Percentiles rank a stretch among this genome's conserved stretches.
Conservation (phyloP, 495 filamentous ascomycete species). For the Thozetella sp. region DNA sequence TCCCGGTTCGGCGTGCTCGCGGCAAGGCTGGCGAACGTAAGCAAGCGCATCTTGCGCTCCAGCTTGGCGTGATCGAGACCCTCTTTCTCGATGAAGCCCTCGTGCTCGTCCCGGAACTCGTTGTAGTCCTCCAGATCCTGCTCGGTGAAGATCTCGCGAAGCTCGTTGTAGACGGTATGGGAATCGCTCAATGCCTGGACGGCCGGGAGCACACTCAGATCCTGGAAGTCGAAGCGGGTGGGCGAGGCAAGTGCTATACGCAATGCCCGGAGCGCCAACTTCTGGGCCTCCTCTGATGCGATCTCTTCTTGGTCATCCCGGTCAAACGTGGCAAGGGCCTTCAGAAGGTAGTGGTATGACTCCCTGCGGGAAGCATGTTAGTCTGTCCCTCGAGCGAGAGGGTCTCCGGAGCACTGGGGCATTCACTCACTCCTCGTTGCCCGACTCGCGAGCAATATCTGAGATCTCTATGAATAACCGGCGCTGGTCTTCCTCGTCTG, state of each 20-base stretch:
- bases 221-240: constrained; percentile 89
- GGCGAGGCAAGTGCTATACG: constrained; percentile 77
- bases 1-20: constrained; percentile 79
- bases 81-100: constrained; percentile 76
- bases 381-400: not conserved
- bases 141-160: constrained; percentile 92
- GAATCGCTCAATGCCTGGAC: constrained; percentile 84
- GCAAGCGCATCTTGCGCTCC: constrained; percentile 88
- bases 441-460: constrained; percentile 73
- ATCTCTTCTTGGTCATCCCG: constrained; percentile 59
- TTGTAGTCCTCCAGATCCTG: constrained; percentile 93
- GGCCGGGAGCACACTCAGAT: constrained; percentile 81
- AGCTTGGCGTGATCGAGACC: constrained; percentile 64
- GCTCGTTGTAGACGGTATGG: constrained; percentile 80
- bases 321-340: constrained; percentile 82
- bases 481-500: constrained; percentile 77
- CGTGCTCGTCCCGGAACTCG: constrained; percentile 84
- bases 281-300: constrained; percentile 69
- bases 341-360: constrained; percentile 80
- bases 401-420: not conserved
- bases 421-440: constrained; percentile 66
- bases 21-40: constrained; percentile 88
- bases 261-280: constrained; percentile 81
- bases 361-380: constrained; percentile 41
- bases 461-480: constrained; percentile 79